Base-by-base conservation (phyloP, 768 basidiomycete species). In the Boletus barrowsii region DNA sequence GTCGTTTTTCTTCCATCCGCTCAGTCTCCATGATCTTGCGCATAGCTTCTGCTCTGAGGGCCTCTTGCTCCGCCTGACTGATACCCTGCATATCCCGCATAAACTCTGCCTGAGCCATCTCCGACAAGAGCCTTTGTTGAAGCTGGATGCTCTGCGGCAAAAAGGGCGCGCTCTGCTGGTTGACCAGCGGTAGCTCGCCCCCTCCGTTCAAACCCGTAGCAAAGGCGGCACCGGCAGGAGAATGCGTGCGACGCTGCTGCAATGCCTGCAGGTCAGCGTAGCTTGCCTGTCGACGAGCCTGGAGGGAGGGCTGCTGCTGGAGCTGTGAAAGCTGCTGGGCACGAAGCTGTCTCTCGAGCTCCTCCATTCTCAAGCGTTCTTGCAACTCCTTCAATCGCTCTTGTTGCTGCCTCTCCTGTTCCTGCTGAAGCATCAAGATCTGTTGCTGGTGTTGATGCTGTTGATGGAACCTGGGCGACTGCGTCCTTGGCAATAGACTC, bases 21-120 rank as follows among this genome's bases (percentile, higher is more conserved):
- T 95, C 95, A 0, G 95, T 87, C 69, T 93, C 91, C 68, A 91
- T 81, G 59, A 98, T 95, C 74, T 94, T 87, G 54, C 88, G 83
- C 82, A 88, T 87, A 1, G 90, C 91, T 65, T 92, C 90, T 15
- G 76, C 77, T 57, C 87, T 78, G 37, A 93, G 69, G 5, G 83
- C 80, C 55, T 90, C 90, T 64, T 87, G 85, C 54, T 87, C 79
- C 42, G 75, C 80, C 44, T 78, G 83, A 42, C 78, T 77, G 8
- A 78, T 70, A n/a, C 77, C 79, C 49, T 83, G 85, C 68, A 86
- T 75, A 57, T 86, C 83, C 44, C 80, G 79, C 59, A 87, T 65
- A 53, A 86, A 83, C 55, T 87, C 88, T 10, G 75, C 80, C 53
- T 88, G 87, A 2, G 86, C 82, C 70, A 90, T 79, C 66, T 91